Base-by-base conservation (phyloP, 1,139 yeast species). In the Trichomonascaceae sp. region DNA sequence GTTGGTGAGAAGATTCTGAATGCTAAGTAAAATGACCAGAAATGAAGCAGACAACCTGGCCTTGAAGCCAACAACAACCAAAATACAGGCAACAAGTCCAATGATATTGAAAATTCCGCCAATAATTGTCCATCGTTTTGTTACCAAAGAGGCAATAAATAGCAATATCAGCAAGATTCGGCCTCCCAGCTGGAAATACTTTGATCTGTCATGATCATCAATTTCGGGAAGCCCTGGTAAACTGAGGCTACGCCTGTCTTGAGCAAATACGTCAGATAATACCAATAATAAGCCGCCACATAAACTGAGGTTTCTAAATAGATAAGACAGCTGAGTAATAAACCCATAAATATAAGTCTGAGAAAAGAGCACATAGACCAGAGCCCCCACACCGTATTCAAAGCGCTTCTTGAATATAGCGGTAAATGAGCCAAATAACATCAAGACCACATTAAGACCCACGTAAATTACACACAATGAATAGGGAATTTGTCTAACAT, bases 281-380 rank as follows among this genome's bases (percentile, higher is more conserved):
- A 96, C 96, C 68, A 93, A 82, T 60, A 93, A 76, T 60, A 93
- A 78, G 2, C 99, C 99, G 46, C 99, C 99, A 60, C 90, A 86
- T 53, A 93, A 93, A 32, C 96, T 86, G 63, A 91, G 77, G 70
- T 90, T 91, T 74, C 97, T 81, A 67, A 88, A 78, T 60, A 90
- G 82, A 73, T 91, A 93, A 57, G 83, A 82, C 50, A 86, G 79
- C 64, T 93, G 96, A 62, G 85, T 82, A 61, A 89, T 81, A 62
- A 91, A 78, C 2, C 99, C 99, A 68, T 93, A 93, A 56, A 87
- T 87, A 20, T 93, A 61, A 12, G 97, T 98, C 73, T 93, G 99
- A 50, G 85, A 71, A 22, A 89, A 66, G 45, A 93, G 91, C 61
- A 91, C 95, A 2, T 79, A 74, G 47, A 87, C 71, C 62, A 93